Base-by-base conservation (phyloP, 192 early-diverging fungal species). In the Coemansia sp. region DNA sequence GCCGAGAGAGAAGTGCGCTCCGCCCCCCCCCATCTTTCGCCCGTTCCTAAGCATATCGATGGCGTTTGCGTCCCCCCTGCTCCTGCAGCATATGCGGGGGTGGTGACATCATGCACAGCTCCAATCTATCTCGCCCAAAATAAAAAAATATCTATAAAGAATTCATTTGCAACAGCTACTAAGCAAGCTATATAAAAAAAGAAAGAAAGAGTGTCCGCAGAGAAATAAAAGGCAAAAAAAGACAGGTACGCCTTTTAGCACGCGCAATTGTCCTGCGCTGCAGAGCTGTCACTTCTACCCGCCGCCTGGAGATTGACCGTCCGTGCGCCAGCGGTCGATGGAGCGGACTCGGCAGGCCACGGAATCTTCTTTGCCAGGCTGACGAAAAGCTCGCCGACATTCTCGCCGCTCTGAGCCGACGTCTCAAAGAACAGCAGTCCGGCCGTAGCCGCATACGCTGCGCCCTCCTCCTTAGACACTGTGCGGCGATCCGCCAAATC, bases 351-450 rank as follows among this genome's bases (percentile, higher is more conserved):
- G 3, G 59, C 59, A 24, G 61, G 31, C 59, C 88, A 78, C 37
- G 91, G 91, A 69, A 91, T 88, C 70, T 86, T 89, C 82, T 84
- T 87, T 39, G 92, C 90, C 84, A 99, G 93, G 70, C 95, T 90
- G 21, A 88, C 91, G 76, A 98, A 98, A 51, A 99, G 87, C 36
- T 93, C 88, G 54, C 85, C 82, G 9, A 99, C 90, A 42, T 87
- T 87, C 40, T 92, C 89, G 16, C 94, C 94, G 13, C 86, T 88
- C 78, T 94, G 93, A 34, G 97, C 92, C 42, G 89, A 90, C 14
- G 97, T 94, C 83, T 99, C 95, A 75, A 90, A 88, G 79, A 93
- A 98, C 68, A 96, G 72, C 51, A 96, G 81, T 6, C 90, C 90
- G 29, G 84, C 74, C 57, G 95, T 89, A 13, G 86, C 85, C 13